Conservation (phyloP, 345 rosid species). For the Trapa bicornis region DNA sequence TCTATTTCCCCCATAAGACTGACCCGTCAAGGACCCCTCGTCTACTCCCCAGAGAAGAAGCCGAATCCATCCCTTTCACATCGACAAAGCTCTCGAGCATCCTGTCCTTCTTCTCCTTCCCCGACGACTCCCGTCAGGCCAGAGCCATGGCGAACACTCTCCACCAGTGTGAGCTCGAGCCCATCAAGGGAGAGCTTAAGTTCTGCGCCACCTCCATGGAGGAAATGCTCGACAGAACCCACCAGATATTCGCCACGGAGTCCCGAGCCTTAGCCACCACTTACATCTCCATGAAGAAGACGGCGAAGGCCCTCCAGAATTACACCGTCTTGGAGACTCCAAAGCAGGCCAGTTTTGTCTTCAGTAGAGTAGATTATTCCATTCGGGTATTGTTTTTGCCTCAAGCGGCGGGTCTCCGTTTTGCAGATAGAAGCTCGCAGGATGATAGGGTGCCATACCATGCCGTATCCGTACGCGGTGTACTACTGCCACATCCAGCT, state of each 20-base stretch:
- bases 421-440: constrained; percentile 12
- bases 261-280: constrained; percentile 32
- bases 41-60: constrained; percentile 45
- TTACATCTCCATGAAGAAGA: constrained; percentile 2
- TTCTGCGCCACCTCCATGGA: constrained; percentile 53
- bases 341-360: background rate
- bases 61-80: constrained; percentile 52
- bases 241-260: constrained; percentile 16
- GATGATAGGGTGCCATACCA: constrained; percentile 44
- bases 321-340: constrained; percentile 9
- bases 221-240: constrained; percentile 51
- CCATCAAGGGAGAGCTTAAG: constrained; percentile 37
- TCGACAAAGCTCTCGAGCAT: constrained; percentile 32
- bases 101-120: constrained; percentile 42
- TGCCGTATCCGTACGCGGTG: constrained; percentile 57
- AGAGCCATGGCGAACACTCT: constrained; percentile 50
- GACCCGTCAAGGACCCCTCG: constrained; percentile 30
- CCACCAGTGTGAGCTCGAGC: constrained; percentile 29
- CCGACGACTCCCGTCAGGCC: constrained; percentile 47
- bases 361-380: background rate
- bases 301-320: constrained; percentile 8
- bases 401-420: background rate
- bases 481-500: constrained; percentile 54
- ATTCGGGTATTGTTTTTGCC: background rate
- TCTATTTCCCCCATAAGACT: constrained; percentile 29